Evolutionary conservation across 179 eudicot species (phyloP), one percentile per base, ranked within the genome.

Genomic region (Amaranthus tricolor): DNA sequence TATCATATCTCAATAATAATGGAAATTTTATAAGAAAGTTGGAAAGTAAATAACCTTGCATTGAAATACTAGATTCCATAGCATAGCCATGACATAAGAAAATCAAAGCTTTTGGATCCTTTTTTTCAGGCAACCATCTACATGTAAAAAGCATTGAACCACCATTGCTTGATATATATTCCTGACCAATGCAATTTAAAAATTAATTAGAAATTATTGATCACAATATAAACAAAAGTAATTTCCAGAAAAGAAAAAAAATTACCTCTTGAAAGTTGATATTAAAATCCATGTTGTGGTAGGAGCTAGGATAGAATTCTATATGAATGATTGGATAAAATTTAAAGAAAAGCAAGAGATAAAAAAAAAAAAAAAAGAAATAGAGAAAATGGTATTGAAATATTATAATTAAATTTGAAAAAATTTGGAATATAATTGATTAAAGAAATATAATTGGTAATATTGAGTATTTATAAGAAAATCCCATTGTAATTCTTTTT

Each of bases 81-180:
- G 88, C 88, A 71, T 85, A 85, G 40, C 88, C 88, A 78, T 85
- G 88, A 74, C 78, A 76, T 61, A 82, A 80, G 63, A 83, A 85
- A 17, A 82, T 63, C 43, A 86, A 58, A 51, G 90, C 96, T 78
- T 90, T 89, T n/a, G 88, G 89, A 57, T 86, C 79, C n/a, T 31
- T 7, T 48, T 78, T 68, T 51, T 71, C 59, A 21, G 90, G 93
- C 48, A 87, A 0, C 96, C 93, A 90, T 82, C 82, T 75, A 58
- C 93, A 89, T 43, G 90, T 93, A 73, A 87, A 93, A 49, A 87
- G 89, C 85, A 78, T 93, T 70, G 80, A 77, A 52, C 88, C 90
- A 60, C 82, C 57, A 0, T 84, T 60, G 77, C 66, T 89, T 76
- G 47, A 55, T 60, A 85, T 80, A 68, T 58, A 87, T 81, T 88